Evolutionary conservation across 306 rosid genomes (phyloP).

Genomic region (Citrullus colocynthis): DNA sequence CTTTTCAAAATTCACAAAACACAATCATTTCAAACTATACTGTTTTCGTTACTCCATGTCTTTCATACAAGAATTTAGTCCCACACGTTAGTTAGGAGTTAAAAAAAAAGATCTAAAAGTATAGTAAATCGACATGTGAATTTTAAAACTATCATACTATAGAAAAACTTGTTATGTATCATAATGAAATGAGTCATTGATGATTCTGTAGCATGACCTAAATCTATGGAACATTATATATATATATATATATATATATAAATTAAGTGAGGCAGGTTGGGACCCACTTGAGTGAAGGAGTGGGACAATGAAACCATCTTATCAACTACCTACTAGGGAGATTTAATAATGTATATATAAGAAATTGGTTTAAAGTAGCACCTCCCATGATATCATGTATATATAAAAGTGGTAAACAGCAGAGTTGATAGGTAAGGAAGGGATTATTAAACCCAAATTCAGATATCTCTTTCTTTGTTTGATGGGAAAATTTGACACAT

Average conservation of each 20-base stretch:
- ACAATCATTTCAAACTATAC: not conserved
- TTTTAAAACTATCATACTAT: too few relatives aligned
- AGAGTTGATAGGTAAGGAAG: not conserved
- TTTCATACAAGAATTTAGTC: not conserved
- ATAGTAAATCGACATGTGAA: too few relatives aligned
- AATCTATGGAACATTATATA: not conserved
- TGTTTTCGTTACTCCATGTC: not conserved
- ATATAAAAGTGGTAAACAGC: not conserved
- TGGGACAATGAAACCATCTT: not conserved
- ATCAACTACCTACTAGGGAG: conserved; percentile 1
- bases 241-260: not conserved
- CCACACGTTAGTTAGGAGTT: not conserved
- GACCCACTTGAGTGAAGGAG: not conserved
- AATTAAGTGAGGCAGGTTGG: not conserved
- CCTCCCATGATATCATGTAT: not conserved
- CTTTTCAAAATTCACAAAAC: not conserved
- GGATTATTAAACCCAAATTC: not conserved
- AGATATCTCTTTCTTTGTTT: not conserved
- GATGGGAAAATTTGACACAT: not conserved
- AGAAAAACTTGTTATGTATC: not conserved
- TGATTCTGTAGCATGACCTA: not conserved
- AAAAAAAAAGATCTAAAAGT: too few relatives aligned
- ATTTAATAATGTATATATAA: not conserved
- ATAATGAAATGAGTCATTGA: too few relatives aligned
- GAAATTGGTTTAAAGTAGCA: not conserved